Evolutionary conservation across 139 green algal genomes (phyloP).

Genomic region (Coelastrella sp.): DNA sequence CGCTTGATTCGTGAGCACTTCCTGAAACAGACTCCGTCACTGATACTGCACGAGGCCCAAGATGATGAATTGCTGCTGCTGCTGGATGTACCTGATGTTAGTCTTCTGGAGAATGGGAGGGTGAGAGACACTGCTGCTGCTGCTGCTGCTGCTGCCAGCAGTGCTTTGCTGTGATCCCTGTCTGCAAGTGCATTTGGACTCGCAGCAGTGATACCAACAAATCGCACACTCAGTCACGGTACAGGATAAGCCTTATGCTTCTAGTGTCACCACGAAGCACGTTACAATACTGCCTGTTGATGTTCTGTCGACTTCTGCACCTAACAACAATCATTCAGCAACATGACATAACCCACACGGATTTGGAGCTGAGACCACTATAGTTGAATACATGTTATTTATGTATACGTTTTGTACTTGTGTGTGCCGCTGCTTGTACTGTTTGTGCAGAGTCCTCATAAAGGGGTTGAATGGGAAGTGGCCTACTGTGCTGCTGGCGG

Average conservation of each 20-base stretch:
- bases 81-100: conserved; percentile 37
- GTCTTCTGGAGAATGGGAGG: conserved; percentile 23
- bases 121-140: neutral
- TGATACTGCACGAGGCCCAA: conserved; percentile 15
- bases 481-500: conserved; percentile 3
- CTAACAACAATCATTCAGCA: too few relatives aligned
- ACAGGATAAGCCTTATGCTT: too few relatives aligned
- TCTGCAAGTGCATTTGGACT: neutral
- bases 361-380: neutral
- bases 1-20: conserved; percentile 36
- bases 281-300: too few relatives aligned
- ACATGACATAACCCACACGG: too few relatives aligned
- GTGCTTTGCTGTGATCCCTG: neutral
- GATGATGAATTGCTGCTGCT: conserved; percentile 3
- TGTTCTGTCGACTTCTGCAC: too few relatives aligned
- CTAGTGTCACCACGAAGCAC: too few relatives aligned
- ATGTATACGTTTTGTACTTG: too few relatives aligned
- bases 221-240: too few relatives aligned
- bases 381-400: neutral
- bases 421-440: neutral
- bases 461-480: conserved; percentile 44
- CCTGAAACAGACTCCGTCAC: neutral
- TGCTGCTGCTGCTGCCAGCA: too few relatives aligned
- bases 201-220: too few relatives aligned
- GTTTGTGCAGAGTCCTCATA: conserved; percentile 29